A percentile compares a stretch with the other conserved stretches of the same genome.
Conservation (phyloP, 768 basidiomycete species). For the Xerocomellus chrysenteron region DNA sequence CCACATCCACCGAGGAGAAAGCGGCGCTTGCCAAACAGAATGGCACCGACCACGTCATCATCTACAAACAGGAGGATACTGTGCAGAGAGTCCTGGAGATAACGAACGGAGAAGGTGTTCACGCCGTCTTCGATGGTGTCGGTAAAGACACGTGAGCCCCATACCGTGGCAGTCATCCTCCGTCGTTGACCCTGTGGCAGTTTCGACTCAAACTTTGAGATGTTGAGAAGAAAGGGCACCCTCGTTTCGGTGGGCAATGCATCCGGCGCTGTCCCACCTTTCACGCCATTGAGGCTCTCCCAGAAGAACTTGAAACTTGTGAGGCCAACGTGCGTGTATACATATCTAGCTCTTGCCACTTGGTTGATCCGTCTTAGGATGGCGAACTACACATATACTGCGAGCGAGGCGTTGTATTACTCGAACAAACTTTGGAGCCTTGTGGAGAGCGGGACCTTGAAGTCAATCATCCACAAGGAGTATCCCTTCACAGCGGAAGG, state of each 20-base stretch:
- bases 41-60: conserved; percentile 86
- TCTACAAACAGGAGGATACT: conserved; percentile 75
- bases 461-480: conserved; percentile 67
- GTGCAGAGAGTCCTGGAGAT: conserved; percentile 71
- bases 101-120: conserved; percentile 77
- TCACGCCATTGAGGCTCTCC: conserved; percentile 68
- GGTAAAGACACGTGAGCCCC: conserved; percentile 85
- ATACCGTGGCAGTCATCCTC: neutral
- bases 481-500: conserved; percentile 87
- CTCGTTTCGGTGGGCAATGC: conserved; percentile 91
- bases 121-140: conserved; percentile 93
- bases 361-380: conserved; percentile 44
- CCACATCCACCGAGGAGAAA: conserved; percentile 84
- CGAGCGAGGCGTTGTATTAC: conserved; percentile 72
- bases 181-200: conserved; percentile 34
- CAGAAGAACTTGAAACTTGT: conserved; percentile 81
- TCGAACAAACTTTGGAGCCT: conserved; percentile 60
- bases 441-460: conserved; percentile 57
- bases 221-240: conserved; percentile 84
- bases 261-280: conserved; percentile 77
- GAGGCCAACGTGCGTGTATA: conserved; percentile 62
- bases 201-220: conserved; percentile 76
- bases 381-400: conserved; percentile 67
- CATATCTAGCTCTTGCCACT: neutral
- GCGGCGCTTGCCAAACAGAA: conserved; percentile 72